A percentile compares a stretch with the other conserved stretches of the same genome.
Evolutionary conservation across 2,329 filamentous ascomycete species (phyloP).

Genomic region (Aureobasidium sp.): DNA sequence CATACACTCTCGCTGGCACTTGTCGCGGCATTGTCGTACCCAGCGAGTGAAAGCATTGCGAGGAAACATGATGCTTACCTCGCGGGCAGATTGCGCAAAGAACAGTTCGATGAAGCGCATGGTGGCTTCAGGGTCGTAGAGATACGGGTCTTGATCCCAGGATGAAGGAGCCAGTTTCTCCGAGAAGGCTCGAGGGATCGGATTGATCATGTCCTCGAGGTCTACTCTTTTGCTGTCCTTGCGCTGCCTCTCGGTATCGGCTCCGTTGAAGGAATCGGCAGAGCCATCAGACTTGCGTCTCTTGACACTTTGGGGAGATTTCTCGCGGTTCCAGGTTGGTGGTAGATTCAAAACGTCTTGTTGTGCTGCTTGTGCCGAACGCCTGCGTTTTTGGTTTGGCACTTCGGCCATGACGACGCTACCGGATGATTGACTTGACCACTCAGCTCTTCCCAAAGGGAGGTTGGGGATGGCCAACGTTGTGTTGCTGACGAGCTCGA

Average conservation of each 20-base stretch:
- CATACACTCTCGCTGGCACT: slow-evolving; percentile 42
- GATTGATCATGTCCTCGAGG: slow-evolving; percentile 15
- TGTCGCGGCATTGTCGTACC: slow-evolving; percentile 40
- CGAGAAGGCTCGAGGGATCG: slow-evolving; percentile 15
- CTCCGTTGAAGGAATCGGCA: not conserved
- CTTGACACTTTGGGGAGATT: not conserved
- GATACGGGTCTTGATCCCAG: slow-evolving; percentile 47
- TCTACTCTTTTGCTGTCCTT: slow-evolving; percentile 13
- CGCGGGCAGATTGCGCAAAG: slow-evolving; percentile 48
- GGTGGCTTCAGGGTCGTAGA: slow-evolving; percentile 40
- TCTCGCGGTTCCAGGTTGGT: not conserved
- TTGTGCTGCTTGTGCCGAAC: slow-evolving; percentile 10
- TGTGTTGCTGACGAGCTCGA: slow-evolving; percentile 15
- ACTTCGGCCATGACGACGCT: not conserved
- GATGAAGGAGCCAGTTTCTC: slow-evolving; percentile 24
- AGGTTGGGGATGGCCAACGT: not conserved
- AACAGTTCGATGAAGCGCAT: slow-evolving; percentile 47
- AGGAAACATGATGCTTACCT: slow-evolving; percentile 49
- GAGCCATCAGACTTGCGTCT: slow-evolving; percentile 7
- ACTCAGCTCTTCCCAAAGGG: not conserved
- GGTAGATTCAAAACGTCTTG: slow-evolving; percentile 14
- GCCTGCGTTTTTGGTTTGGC: slow-evolving; percentile 8
- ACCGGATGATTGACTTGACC: slow-evolving; percentile 5
- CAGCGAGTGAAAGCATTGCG: slow-evolving; percentile 45
- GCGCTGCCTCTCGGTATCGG: slow-evolving; percentile 2